Conservation (phyloP, 2,329 filamentous ascomycete genomes). For the Achaetomium macrosporum region DNA sequence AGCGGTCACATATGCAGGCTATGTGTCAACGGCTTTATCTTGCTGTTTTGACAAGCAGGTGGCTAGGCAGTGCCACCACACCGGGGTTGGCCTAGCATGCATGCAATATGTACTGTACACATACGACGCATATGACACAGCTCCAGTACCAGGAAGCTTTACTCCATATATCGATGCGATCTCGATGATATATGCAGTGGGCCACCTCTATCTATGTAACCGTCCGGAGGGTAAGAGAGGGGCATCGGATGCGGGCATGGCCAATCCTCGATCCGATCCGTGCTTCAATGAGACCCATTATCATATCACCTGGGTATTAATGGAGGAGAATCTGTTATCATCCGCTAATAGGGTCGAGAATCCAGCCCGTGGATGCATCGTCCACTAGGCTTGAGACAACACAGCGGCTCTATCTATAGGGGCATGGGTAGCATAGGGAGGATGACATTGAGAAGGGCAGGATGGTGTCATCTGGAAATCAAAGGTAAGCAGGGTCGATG, state of each 20-base stretch:
- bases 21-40: slow-evolving; percentile 7
- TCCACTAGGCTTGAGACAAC: no score
- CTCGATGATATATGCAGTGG: not conserved
- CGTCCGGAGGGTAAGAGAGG: not conserved
- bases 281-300: no score
- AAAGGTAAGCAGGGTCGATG: not conserved
- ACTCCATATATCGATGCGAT: no score
- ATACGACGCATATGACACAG: not conserved
- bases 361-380: no score
- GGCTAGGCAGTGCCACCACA: not conserved
- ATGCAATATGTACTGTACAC: not conserved
- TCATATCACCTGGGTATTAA: no score
- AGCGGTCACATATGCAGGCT: not conserved
- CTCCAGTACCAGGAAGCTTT: no score
- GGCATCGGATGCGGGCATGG: not conserved
- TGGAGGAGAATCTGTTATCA: no score
- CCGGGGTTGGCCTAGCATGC: not conserved
- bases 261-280: not conserved
- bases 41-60: not conserved
- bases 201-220: not conserved
- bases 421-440: not conserved
- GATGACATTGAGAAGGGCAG: not conserved
- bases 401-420: no score
- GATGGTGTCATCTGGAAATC: not conserved
- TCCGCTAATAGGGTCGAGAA: no score